Percentiles rank a stretch among this genome's conserved stretches.
Evolutionary conservation across 129 eudicot genomes (phyloP).

Genomic region (Centaurea solstitialis): DNA sequence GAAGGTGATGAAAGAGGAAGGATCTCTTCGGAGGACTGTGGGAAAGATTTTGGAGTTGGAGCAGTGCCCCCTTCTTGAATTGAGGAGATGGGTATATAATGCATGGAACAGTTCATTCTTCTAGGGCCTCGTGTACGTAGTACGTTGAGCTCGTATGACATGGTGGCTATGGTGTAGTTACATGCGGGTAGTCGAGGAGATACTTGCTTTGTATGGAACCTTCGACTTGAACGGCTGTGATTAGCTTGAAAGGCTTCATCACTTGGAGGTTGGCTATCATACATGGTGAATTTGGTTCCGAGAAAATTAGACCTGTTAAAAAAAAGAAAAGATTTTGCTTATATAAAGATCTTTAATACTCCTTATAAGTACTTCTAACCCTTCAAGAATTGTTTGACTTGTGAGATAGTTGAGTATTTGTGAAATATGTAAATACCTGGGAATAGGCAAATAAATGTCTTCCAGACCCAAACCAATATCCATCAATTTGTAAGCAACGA

Average conservation of each 20-base stretch:
- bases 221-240: constrained; percentile 45
- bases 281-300: constrained; percentile 79
- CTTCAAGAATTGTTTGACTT: no score
- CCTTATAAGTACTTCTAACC: no score
- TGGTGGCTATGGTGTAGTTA: constrained; percentile 64
- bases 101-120: constrained; percentile 68
- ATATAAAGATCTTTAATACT: no score
- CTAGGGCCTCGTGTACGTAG: constrained; percentile 85
- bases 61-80: constrained; percentile 83
- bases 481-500: background rate
- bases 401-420: background rate
- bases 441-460: background rate
- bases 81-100: constrained; percentile 65
- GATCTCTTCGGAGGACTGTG: constrained; percentile 40
- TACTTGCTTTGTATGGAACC: constrained; percentile 64
- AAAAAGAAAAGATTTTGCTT: constrained; percentile 6
- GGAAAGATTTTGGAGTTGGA: constrained; percentile 70
- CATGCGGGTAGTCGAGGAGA: constrained; percentile 72
- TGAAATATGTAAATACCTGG: background rate
- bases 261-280: constrained; percentile 76
- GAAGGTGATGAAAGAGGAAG: constrained; percentile 1
- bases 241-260: constrained; percentile 41
- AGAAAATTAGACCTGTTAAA: constrained; percentile 75
- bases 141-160: constrained; percentile 73
- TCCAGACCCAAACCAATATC: background rate